Evolutionary conservation across 2,329 filamentous ascomycete species (phyloP).

Genomic region (Aspergillus vadensis): DNA sequence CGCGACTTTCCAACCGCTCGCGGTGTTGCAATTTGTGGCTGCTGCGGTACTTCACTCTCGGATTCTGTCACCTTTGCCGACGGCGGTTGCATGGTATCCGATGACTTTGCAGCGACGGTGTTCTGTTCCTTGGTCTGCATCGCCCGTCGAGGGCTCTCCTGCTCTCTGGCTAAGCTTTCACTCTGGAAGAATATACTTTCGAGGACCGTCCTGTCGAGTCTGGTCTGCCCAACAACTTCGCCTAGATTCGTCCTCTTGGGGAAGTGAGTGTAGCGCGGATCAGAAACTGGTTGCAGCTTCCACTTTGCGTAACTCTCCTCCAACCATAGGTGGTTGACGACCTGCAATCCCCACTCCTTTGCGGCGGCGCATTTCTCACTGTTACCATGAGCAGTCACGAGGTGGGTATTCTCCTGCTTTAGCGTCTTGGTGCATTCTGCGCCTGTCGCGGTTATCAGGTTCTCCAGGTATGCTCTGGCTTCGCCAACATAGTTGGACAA

Average conservation of each 20-base stretch:
- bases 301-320: conserved; percentile 96
- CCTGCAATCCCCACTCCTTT: conserved; percentile 84
- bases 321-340: conserved; percentile 94
- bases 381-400: conserved; percentile 83
- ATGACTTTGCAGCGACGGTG: conserved; percentile 19
- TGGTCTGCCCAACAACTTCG: conserved; percentile 88
- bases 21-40: conserved; percentile 28
- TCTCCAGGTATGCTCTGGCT: conserved; percentile 89
- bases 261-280: conserved; percentile 80
- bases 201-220: conserved; percentile 70
- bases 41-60: conserved; percentile 20
- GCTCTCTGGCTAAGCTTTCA: conserved; percentile 27
- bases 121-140: conserved; percentile 44
- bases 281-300: conserved; percentile 70
- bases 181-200: conserved; percentile 67
- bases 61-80: conserved; percentile 24
- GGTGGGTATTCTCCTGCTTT: conserved; percentile 92
- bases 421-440: conserved; percentile 93
- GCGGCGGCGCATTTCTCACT: conserved; percentile 95
- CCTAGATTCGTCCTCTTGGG: conserved; percentile 86
- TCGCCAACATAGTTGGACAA: conserved; percentile 97
- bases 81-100: conserved; percentile 25
- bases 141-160: conserved; percentile 24
- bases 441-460: conserved; percentile 79
- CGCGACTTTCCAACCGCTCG: conserved; percentile 31